Evolutionary conservation across 345 rosid species (phyloP).

Genomic region (Eucalyptus polybractea): DNA sequence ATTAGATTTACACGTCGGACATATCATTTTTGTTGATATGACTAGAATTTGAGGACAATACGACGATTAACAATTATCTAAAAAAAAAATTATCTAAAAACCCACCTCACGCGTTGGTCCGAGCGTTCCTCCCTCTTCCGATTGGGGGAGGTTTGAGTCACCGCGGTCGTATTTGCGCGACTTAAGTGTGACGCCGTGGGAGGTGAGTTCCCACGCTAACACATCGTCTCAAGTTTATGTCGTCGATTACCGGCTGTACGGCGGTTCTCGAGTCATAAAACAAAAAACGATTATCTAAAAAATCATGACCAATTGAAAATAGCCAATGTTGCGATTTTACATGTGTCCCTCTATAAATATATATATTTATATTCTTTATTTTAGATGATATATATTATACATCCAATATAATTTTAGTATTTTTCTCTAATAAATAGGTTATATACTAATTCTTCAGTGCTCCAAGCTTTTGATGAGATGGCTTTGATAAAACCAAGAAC

Average conservation of each 20-base stretch:
- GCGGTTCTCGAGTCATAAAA: no score
- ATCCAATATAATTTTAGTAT: not conserved
- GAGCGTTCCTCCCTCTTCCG: no score
- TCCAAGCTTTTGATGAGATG: not conserved
- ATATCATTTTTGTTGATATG: not conserved
- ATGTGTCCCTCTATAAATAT: not conserved
- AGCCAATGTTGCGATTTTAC: not conserved
- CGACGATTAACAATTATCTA: not conserved
- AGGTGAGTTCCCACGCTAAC: no score
- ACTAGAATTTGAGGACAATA: not conserved
- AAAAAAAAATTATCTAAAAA: no score
- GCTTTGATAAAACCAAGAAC: not conserved
- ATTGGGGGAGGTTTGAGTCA: no score
- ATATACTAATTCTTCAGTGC: not conserved
- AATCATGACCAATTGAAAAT: not conserved
- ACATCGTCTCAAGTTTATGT: no score
- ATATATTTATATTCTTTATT: not conserved
- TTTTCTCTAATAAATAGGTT: not conserved
- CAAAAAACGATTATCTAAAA: not conserved
- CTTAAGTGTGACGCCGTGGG: no score
- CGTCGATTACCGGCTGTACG: rapidly evolving
- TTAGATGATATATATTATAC: not conserved
- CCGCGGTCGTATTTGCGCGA: no score
- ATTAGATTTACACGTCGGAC: not conserved
- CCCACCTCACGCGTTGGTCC: no score